phyloP scores from a whole-genome alignment of 305 asterid genomes.

The Fraxinus albicans region DNA sequence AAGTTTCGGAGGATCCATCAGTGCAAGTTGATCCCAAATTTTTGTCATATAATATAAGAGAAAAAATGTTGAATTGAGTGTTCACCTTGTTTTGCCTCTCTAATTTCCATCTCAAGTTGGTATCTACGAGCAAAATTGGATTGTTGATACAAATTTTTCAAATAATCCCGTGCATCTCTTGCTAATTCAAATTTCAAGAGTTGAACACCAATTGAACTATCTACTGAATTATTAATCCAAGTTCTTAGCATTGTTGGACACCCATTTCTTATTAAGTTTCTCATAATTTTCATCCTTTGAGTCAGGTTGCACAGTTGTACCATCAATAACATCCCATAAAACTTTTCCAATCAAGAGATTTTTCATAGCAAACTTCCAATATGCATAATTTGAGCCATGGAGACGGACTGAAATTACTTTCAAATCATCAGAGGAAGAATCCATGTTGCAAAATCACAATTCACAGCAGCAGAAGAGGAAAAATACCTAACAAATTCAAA shows the following conservation, averaged over 20 bases:
- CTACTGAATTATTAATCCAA: background rate
- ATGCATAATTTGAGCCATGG: background rate
- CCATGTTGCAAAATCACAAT: background rate
- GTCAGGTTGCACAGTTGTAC: background rate
- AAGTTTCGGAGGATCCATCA: background rate
- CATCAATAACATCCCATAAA: background rate
- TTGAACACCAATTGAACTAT: background rate
- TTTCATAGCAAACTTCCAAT: background rate
- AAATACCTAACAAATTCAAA: too few relatives aligned
- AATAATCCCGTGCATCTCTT: background rate
- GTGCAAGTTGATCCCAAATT: too few relatives aligned
- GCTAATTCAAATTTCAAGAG: background rate
- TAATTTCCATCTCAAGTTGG: background rate
- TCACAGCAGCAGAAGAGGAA: background rate
- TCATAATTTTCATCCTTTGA: background rate
- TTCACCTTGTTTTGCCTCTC: background rate
- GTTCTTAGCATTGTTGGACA: background rate
- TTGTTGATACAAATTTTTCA: background rate
- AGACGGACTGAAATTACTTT: too few relatives aligned
- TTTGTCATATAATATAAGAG: too few relatives aligned
- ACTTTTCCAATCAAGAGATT: background rate
- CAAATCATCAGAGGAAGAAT: background rate
- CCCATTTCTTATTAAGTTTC: background rate
- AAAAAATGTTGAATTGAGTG: background rate
- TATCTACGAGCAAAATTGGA: background rate